Evolutionary conservation across 176 grass and related monocot species (phyloP).

Genomic region (Dactylis glomerata): DNA sequence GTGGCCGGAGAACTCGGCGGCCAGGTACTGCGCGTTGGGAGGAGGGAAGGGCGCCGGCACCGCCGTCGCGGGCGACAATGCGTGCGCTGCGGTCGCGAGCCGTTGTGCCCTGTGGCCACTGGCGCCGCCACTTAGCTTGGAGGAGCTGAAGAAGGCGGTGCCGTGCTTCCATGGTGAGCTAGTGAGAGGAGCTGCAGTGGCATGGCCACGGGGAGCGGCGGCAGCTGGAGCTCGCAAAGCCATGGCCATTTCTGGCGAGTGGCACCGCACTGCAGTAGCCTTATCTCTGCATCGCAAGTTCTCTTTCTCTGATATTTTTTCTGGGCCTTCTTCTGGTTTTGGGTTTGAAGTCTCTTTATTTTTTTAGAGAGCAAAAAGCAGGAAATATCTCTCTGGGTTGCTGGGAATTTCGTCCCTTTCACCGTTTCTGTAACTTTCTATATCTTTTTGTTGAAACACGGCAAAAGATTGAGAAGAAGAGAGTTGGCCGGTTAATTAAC

Average conservation of each 20-base stretch:
- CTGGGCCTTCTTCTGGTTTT: background rate
- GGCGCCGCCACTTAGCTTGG: background rate
- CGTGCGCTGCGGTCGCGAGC: slow-evolving; percentile 11
- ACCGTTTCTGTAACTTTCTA: background rate
- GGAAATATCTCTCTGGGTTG: background rate
- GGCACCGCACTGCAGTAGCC: slow-evolving; percentile 17
- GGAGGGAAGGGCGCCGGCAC: background rate
- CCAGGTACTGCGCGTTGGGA: slow-evolving; percentile 64
- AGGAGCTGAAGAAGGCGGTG: background rate
- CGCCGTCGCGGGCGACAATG: background rate
- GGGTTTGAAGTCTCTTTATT: background rate
- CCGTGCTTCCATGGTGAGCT: slow-evolving; percentile 31
- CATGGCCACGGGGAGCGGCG: slow-evolving; percentile 21
- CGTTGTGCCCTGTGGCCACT: background rate
- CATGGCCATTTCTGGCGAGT: slow-evolving; percentile 26
- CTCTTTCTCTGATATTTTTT: background rate
- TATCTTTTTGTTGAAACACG: too few species aligned
- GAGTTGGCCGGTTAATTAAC: too few species aligned
- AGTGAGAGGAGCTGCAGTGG: background rate
- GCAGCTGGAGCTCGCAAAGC: slow-evolving; percentile 19
- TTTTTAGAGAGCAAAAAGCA: background rate
- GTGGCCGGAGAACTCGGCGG: slow-evolving; percentile 69
- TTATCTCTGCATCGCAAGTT: slow-evolving; percentile 32
- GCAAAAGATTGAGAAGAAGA: too few species aligned
- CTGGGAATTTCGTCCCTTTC: background rate